A percentile compares a stretch with the other conserved stretches of the same genome.
Conservation (phyloP, 768 basidiomycete species). For the Mycena floridula region DNA sequence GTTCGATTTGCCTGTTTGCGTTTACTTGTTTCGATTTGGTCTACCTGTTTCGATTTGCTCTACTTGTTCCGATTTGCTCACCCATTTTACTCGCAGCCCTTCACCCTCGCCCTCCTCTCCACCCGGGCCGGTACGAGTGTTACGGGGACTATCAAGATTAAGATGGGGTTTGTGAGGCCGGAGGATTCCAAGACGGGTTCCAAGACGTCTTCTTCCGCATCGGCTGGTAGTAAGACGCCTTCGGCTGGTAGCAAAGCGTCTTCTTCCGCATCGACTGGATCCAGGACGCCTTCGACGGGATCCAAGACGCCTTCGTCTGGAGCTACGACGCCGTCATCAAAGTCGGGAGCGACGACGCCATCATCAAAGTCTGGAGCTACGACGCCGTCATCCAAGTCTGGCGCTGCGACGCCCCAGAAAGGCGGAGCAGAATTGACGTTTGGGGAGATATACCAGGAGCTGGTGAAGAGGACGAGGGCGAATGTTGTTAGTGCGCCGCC, state of each 20-base stretch:
- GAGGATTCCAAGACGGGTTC: conserved; percentile 28
- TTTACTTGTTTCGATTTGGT: too few species aligned
- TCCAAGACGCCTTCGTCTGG: conserved; percentile 59
- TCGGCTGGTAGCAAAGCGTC: conserved; percentile 30
- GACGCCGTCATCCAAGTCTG: conserved; percentile 55
- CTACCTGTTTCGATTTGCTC: too few species aligned
- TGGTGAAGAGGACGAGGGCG: conserved; percentile 57
- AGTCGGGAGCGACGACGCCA: too few species aligned
- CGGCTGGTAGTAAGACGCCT: too few species aligned
- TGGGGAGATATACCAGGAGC: conserved; percentile 55
- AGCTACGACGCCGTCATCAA: too few species aligned
- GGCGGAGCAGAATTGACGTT: conserved; percentile 40
- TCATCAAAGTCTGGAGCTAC: conserved; percentile 37
- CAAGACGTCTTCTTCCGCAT: too few species aligned
- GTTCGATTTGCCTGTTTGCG: too few species aligned
- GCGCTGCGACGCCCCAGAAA: conserved; percentile 51
- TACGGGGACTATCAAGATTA: conserved; percentile 35
- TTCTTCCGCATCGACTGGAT: conserved; percentile 42
- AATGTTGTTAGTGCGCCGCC: conserved; percentile 74
- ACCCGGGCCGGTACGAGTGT: conserved; percentile 33
- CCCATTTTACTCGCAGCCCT: conserved; percentile 27
- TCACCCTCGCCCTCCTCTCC: conserved; percentile 33
- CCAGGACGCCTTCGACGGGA: conserved; percentile 43
- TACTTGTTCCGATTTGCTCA: too few species aligned
- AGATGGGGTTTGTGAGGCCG: conserved; percentile 47